These are phyloP conservation scores for Leavenworthia alabamica DNA, from an alignment of 345 rosid species.

Conservation along the genomic window DNA sequence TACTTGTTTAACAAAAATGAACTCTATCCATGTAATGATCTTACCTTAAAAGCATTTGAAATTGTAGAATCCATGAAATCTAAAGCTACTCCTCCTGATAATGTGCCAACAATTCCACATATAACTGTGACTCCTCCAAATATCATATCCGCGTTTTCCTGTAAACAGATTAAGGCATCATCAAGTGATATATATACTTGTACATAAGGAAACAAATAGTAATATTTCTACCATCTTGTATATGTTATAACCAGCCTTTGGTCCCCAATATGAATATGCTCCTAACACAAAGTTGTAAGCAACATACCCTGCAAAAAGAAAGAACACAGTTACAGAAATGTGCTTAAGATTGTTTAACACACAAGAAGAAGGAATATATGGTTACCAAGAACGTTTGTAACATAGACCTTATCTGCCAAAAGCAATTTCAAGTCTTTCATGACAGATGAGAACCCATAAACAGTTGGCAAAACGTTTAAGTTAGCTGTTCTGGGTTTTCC, in stretches of 20 bases:
- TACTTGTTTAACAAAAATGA: not conserved
- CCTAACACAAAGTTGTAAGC: constrained; percentile 91
- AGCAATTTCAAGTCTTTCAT: constrained; percentile 57
- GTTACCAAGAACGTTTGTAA: constrained; percentile 74
- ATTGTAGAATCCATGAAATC: constrained; percentile 68
- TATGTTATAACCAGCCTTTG: constrained; percentile 84
- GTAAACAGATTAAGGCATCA: constrained; percentile 18
- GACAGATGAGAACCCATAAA: constrained; percentile 50
- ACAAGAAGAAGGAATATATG: constrained; percentile 3
- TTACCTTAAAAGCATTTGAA: constrained; percentile 90
- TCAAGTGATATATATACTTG: constrained; percentile 2
- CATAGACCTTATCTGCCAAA: constrained; percentile 55
- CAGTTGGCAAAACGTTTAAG: constrained; percentile 4
- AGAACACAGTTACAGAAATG: constrained; percentile 38
- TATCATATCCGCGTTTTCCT: constrained; percentile 79
- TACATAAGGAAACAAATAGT: not conserved
- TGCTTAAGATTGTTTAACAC: not conserved
- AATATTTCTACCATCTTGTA: constrained; percentile 67
- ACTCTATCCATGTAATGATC: not conserved
- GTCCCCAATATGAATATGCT: no score
- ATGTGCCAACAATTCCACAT: constrained; percentile 76
- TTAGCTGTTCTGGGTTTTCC: constrained; percentile 27
- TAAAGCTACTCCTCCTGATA: constrained; percentile 67
- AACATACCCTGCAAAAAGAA: constrained; percentile 53
- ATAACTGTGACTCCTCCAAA: constrained; percentile 87